These are phyloP conservation scores for Acanthamoeba triangularis DNA, from an alignment of 208 protist genomes.

Conservation along the genomic window DNA sequence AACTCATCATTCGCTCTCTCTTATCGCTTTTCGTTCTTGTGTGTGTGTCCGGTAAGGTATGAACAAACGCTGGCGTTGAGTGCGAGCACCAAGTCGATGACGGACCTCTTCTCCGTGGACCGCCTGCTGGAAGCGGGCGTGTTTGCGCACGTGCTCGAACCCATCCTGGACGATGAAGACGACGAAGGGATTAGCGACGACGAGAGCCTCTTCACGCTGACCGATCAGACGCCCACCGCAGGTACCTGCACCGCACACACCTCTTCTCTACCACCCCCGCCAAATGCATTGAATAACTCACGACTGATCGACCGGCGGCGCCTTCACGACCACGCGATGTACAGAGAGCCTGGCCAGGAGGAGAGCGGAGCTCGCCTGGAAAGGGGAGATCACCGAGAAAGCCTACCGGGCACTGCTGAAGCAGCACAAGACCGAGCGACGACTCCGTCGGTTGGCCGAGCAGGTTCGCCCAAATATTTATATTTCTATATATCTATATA, in stretches of 20 bases:
- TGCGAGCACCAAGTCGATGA: not conserved
- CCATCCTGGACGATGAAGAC: not conserved
- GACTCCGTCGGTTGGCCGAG: not conserved
- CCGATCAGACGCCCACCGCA: not conserved
- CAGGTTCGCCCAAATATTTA: not conserved
- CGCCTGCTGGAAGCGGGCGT: conserved; percentile 8
- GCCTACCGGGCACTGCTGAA: conserved; percentile 21
- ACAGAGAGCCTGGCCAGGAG: not conserved
- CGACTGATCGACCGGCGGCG: not conserved
- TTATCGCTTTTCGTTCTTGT: not conserved
- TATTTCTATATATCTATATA: no score
- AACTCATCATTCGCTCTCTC: not conserved
- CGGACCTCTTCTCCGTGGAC: conserved; percentile 59
- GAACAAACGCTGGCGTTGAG: conserved; percentile 53
- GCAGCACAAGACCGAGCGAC: conserved; percentile 38
- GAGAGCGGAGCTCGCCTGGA: not conserved
- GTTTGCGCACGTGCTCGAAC: not conserved
- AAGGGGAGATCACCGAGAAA: conserved; percentile 2
- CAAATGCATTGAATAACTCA: not conserved
- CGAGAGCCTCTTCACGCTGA: conserved; percentile 35
- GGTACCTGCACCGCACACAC: not conserved
- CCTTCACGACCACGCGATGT: not conserved
- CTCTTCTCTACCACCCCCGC: not conserved
- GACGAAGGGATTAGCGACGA: conserved; percentile 38
- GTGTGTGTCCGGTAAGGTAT: not conserved